Evolutionary conservation across 2,329 filamentous ascomycete genomes (phyloP), one percentile per base, ranked within the genome.

Genomic region (Rhynchosporium secalis): DNA sequence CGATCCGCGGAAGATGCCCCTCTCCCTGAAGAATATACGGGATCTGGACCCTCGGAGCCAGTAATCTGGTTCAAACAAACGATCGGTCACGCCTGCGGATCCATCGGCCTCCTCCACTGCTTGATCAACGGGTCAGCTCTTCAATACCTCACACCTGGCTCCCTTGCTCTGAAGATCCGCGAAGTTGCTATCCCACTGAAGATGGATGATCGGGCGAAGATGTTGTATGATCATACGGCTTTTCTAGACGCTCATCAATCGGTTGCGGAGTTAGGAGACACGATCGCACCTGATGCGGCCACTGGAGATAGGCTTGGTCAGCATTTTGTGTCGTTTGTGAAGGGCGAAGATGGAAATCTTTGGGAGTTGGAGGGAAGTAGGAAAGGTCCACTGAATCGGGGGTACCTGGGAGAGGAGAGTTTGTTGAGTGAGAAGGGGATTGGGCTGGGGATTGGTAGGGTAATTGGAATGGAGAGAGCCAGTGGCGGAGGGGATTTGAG

Each of bases 31-130:
- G 83, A 86, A 41, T 96, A 96, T 78, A 73, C 75, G 0, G 89
- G 88, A 52, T 80, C 79, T n/a, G 92, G 92, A 0, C 77, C 82
- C 1, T 72, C 72, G 0, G 91, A 97, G 73, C 88, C 90, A 8
- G 91, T 96, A 0, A 72, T 96, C 7, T 99, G 94, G 95, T 98
- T 93, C 82, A 90, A 86, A 70, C 94, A 98, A 79, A 98, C 93
- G 0, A 97, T 98, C 71, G 85, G 90, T 64, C 96, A 98, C 74
- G 92, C 94, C 0, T 98, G 94, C 75, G 94, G 94, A 0, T 78
- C 96, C 49, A 96, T 97, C 79, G 95, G 90, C 0, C 77, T 98
- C 33, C 75, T 98, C 51, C 95, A 98, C 74, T 90, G 88, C 20
- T 85, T 91, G 0, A 82, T 83, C 51, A 99, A 98, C 75, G 92